Base-by-base conservation (phyloP, 2,329 filamentous ascomycete species). In the Periconia macrospinosa region DNA sequence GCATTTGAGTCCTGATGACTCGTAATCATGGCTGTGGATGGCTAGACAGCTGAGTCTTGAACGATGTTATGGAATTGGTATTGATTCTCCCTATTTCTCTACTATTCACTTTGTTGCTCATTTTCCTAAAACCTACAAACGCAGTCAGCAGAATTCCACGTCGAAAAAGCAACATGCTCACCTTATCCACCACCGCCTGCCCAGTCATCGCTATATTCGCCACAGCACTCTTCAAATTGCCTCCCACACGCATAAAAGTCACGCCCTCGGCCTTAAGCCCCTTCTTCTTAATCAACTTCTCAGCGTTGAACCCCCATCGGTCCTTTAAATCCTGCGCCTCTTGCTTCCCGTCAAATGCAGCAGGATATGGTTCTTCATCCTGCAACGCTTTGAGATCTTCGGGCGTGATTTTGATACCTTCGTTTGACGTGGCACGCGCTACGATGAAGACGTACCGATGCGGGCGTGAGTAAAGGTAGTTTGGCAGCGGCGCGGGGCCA, bases 361-460 rank as follows among this genome's bases (percentile, higher is more conserved):
- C 58, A 13, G 35, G 49, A 45, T 60, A 64, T 10, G 40, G 49
- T 27, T 60, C n/a, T n/a, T n/a, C n/a, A n/a, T n/a, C 53, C 37
- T 66, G 63, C 50, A 64, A 52, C 41, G 59, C 53, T 9, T 45
- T 52, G 5, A 66, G 13, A 15, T 66, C 63, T 15, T 60, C 56
- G 1, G 58, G 42, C 13, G 61, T 58, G 2, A 66, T 48, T 27
- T 27, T 27, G n/a, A 54, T 30, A 0, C 58, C 33, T 6, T 50
- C 52, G 1, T 20, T 20, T 9, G 58, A 49, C 3, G 49, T 27
- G 6, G 41, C 17, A 13, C 54, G 53, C 0, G 63, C 61, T 15
- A 66, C 20, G 20, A 64, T 61, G 45, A 66, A 61, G 6, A 63
- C 18, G 14, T 66, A 64, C 30, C 63, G 61, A 20, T 66, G 63